Base-by-base conservation (phyloP, 108 stramenopile species). In the Cafeteria roenbergensis region DNA sequence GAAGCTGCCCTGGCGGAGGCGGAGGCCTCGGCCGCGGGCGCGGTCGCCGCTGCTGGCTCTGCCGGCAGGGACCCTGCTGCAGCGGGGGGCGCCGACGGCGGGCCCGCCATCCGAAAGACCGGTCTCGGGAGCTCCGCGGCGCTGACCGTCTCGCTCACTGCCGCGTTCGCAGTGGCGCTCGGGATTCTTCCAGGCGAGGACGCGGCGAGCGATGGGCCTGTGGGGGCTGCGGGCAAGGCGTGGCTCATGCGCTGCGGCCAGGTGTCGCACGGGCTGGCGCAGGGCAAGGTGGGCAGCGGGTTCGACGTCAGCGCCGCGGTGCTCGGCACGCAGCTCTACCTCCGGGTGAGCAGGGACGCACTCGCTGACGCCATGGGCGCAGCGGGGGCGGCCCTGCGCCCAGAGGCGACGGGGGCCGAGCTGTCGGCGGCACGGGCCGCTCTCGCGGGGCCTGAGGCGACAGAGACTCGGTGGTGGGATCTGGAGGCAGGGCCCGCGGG, bases 201-300 rank as follows among this genome's bases (percentile, higher is more conserved):
- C 25, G 27, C 1, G 1, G 20, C n/a, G 33, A 32, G 17, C 27
- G 66, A 42, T 34, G 70, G 57, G 35, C 21, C 28, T 8, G 68
- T 48, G 57, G 58, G 25, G 57, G 30, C 55, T 51, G 29, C 48
- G 33, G 67, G 73, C 31, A 71, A 75, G 48, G 37, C 75, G 35
- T 67, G 64, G 38, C 73, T 86, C 6, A 79, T 82, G 63, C 90
- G 90, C 68, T 77, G 92, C 36, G 85, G 91, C 3, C 94, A 95
- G 68, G 83, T 91, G 57, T 88, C 86, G 55, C 94, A 95, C 68
- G 85, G 88, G 51, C 73, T 86, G 66, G 90, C 92, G 0, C 94
- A 95, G 77, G 92, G 92, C 58, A 95, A 95, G 71, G 85, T 93
- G 1, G 94, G 94, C n/a, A 88, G 86, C 63, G 94, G 94, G 25